These are phyloP conservation scores for Cystobasidium tubakii DNA, from an alignment of 768 basidiomycete genomes.

Conservation along the genomic window DNA sequence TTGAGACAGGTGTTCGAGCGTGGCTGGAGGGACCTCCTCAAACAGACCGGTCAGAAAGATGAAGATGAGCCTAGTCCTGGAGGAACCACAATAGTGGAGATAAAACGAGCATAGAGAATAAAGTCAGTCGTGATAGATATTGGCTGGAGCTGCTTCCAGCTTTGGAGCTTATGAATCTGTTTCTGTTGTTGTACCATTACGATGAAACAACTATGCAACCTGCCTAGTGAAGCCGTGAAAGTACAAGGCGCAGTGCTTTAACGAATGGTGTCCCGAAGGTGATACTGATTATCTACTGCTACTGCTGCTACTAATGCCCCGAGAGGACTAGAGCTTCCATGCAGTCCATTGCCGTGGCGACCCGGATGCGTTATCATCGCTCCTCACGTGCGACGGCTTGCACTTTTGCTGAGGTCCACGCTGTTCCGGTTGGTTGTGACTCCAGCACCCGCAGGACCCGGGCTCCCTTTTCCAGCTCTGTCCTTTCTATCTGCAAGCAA, in stretches of 20 bases:
- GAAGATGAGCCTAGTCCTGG: not conserved
- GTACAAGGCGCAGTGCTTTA: too few species aligned
- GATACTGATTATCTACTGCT: too few species aligned
- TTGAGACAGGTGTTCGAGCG: not conserved
- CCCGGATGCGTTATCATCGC: too few species aligned
- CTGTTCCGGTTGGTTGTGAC: not conserved
- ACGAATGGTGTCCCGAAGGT: too few species aligned
- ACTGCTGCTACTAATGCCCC: too few species aligned
- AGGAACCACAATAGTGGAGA: not conserved
- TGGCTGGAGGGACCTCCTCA: conserved; percentile 11
- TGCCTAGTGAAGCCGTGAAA: too few species aligned
- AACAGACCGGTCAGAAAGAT: not conserved
- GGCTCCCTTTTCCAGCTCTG: not conserved
- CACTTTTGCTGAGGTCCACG: not conserved
- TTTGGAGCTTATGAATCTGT: not conserved
- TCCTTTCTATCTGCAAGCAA: conserved; percentile 26
- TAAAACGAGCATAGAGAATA: not conserved
- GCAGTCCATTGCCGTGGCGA: too few species aligned
- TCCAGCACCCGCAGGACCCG: not conserved
- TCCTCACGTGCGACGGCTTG: not conserved
- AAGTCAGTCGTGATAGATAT: not conserved
- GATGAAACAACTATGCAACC: too few species aligned
- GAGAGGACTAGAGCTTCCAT: too few species aligned
- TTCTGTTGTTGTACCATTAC: not conserved
- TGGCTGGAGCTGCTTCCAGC: not conserved